phyloP scores from a whole-genome alignment of 2,329 filamentous ascomycete species.

The Teratosphaeria pseudoeucalypti region DNA sequence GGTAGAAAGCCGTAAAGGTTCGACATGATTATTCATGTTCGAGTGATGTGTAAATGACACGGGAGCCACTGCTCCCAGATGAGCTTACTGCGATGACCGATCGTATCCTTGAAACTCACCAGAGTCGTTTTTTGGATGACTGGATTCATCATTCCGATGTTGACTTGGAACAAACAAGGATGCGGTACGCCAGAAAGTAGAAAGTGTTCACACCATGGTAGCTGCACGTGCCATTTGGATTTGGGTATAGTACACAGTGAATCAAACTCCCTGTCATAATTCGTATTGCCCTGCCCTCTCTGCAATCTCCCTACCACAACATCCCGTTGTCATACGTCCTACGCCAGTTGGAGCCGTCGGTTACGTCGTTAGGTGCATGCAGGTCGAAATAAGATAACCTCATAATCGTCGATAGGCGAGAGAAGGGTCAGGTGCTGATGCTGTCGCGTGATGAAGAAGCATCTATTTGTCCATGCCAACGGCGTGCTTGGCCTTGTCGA shows the following conservation, averaged over 20 bases:
- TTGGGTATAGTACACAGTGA: neutral
- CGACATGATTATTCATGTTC: no score
- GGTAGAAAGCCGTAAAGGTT: neutral
- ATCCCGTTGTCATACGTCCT: neutral
- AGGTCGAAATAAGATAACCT: neutral
- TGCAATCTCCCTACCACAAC: neutral
- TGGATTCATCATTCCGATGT: no score
- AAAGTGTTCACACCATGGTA: neutral
- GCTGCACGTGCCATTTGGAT: neutral
- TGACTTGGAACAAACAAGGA: neutral
- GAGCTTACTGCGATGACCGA: no score
- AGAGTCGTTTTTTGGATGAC: no score
- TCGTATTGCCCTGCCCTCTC: neutral
- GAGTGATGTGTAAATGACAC: no score
- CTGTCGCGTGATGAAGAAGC: neutral
- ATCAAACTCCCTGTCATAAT: neutral
- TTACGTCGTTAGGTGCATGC: neutral
- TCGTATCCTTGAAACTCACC: no score
- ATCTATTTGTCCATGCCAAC: constrained; percentile 30
- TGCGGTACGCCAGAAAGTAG: no score
- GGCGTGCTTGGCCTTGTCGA: constrained; percentile 40
- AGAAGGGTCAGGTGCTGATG: neutral
- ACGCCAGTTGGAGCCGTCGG: neutral
- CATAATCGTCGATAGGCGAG: neutral
- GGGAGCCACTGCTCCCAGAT: no score